Evolutionary conservation across 1,139 yeast genomes (phyloP), one percentile per base, ranked within the genome.

Genomic region (Pichia kudriavzevii): DNA sequence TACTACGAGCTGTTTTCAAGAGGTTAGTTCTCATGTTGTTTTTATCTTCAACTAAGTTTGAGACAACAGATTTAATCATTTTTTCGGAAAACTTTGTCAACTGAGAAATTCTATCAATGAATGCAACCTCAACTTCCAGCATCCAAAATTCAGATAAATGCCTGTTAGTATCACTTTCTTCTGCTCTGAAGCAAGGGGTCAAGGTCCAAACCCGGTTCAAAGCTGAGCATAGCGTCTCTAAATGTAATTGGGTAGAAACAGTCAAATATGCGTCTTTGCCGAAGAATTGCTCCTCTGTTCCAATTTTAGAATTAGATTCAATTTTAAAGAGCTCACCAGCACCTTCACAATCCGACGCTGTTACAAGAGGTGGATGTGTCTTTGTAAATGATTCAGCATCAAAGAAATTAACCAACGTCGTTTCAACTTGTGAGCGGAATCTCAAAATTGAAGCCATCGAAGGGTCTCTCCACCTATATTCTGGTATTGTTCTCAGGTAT

Each of bases 121-220:
- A 82, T 11, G 87, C 76, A 21, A 87, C 57, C 53, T 93, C 99
- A 0, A 88, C 94, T 58, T 93, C 99, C 4, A 91, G 61, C 96
- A 93, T 88, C 96, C 97, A 91, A 58, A 93, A 93, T 56, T 93
- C 99, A 43, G 93, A 74, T 43, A 93, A 61, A 55, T 93, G 99
- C 32, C 98, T 69, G 48, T 78, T 83, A 1, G 99, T 93, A 49
- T 85, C 87, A 35, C 95, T 82, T 34, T 72, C 72, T 53, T 93
- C 99, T 0, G 98, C 98, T 42, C 99, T 65, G 54, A 93, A 93
- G 41, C 95, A 85, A 1, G 98, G 98, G 0, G 88, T 68, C 31
- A 91, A 55, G 0, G 94, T 77, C 94, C 95, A 93, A 0, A 83
- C 97, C 28, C 94, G 63, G 31, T 76, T 72, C 26, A 88, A 56